Conservation (phyloP, 345 rosid genomes). For the Acer negundo region DNA sequence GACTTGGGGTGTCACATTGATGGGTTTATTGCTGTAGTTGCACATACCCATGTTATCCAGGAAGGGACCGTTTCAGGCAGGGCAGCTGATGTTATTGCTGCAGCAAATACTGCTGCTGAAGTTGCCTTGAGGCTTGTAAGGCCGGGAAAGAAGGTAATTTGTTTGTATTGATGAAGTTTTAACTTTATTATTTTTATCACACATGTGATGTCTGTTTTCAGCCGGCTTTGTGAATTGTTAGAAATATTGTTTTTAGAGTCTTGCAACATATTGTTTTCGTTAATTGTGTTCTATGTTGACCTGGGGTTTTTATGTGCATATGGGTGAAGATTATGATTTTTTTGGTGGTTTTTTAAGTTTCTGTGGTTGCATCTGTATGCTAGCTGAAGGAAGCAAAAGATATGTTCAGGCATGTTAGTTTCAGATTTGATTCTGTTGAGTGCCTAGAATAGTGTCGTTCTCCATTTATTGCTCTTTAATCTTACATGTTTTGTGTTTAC, state of each 20-base stretch:
- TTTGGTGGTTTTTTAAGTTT: too few species aligned
- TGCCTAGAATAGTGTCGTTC: not conserved
- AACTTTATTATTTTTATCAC: not conserved
- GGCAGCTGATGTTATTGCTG: constrained; percentile 90
- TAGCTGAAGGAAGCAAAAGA: not conserved
- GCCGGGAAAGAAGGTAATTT: constrained; percentile 88
- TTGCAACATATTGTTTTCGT: not conserved
- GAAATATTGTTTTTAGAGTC: not conserved
- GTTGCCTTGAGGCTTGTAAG: constrained; percentile 97
- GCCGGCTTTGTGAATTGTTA: not conserved
- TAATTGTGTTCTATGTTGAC: not conserved
- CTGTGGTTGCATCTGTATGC: too few species aligned
- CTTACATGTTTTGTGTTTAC: not conserved
- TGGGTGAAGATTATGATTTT: too few species aligned
- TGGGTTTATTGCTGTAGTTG: constrained; percentile 98
- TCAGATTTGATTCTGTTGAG: not conserved
- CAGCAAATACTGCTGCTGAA: constrained; percentile 94
- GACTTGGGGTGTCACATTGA: constrained; percentile 98
- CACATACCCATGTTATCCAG: constrained; percentile 82
- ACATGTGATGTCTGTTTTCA: not conserved
- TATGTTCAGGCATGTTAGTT: not conserved
- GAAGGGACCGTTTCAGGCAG: constrained; percentile 70
- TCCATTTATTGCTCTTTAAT: not conserved
- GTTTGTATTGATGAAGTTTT: not conserved
- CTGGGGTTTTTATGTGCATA: not conserved